Evolutionary conservation across 805 yeast genomes (phyloP), one percentile per base, ranked within the genome.

Genomic region (Kodamaea fukazawae): DNA sequence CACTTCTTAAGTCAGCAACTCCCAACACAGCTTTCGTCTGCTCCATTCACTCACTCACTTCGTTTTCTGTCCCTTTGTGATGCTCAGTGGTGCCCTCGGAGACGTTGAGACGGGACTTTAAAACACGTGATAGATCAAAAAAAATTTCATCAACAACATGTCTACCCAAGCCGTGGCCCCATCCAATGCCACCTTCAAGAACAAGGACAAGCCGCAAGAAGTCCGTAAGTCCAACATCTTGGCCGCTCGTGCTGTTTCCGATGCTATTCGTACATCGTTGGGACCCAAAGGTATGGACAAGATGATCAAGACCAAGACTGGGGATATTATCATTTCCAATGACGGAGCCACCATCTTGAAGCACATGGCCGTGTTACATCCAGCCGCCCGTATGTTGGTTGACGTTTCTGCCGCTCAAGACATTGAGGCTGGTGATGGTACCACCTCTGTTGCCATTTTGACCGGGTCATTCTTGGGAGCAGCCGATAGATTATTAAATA

Each of bases 261-360:
- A 89, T 63, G 96, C 96, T 34, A 86, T 89, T 54, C 78, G 96
- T 63, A 90, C 97, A 4, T 84, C 98, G 11, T 71, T 93, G 44
- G 99, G 99, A 14, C 99, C 99, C 41, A 91, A 89, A 64, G 99
- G 99, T 45, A 93, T 93, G 99, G 99, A 93, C 65, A 93, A 93
- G 71, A 91, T 93, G 98, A 88, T 87, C 68, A 88, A 88, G 66
- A 90, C 98, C 13, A 83, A 90, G 36, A 78, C 76, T 43, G 98
- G 98, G 29, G 89, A 93, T 58, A 86, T 91, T 53, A 83, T 90
- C 56, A 90, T 93, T 52, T 89, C 98, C 47, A 93, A 93, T 63
- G 99, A 93, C 66, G 99, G 99, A 25, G 98, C 95, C 64, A 93
- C 99, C 3, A 93, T 93, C 51, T 71, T 91, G 52, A 82, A 86